These are phyloP conservation scores for Fusarium floridanum DNA, from an alignment of 2,329 filamentous ascomycete species.

Conservation along the genomic window DNA sequence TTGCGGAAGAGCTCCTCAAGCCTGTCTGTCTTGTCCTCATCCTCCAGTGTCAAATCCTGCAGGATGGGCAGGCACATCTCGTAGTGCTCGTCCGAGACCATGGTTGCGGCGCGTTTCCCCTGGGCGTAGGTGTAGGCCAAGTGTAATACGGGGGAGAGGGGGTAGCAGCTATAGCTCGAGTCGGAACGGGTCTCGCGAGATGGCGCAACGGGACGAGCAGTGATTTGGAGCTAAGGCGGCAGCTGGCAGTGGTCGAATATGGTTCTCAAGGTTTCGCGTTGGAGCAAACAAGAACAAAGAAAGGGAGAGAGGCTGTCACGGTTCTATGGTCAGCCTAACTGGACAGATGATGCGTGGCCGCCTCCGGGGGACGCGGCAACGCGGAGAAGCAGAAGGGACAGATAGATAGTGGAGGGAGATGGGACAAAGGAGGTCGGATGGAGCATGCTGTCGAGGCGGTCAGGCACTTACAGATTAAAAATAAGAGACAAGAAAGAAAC, in stretches of 20 bases:
- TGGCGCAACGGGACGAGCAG: conserved; percentile 16
- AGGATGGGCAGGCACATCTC: conserved; percentile 91
- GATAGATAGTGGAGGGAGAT: conserved; percentile 35
- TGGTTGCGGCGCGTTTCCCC: conserved; percentile 58
- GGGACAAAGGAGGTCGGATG: conserved; percentile 28
- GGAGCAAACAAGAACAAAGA: conserved; percentile 29
- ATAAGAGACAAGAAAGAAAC: conserved; percentile 14
- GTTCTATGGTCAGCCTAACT: conserved; percentile 36
- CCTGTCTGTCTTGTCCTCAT: conserved; percentile 95
- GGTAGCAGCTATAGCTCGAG: conserved; percentile 32
- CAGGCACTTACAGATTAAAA: conserved; percentile 40
- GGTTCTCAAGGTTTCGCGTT: conserved; percentile 17
- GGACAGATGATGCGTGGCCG: conserved; percentile 11
- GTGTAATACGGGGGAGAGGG: conserved; percentile 20
- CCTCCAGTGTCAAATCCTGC: conserved; percentile 83
- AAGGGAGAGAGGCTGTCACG: conserved; percentile 36
- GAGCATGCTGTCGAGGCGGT: background rate
- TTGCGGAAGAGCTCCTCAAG: conserved; percentile 87
- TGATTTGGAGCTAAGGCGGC: conserved; percentile 29
- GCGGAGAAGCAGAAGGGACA: conserved; percentile 37
- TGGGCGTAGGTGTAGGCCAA: background rate
- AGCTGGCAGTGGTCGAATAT: conserved; percentile 16
- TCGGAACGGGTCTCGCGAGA: conserved; percentile 26
- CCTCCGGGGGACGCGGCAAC: conserved; percentile 17
- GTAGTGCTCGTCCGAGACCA: conserved; percentile 94